Percentiles rank a stretch among this genome's conserved stretches.
Evolutionary conservation across 495 filamentous ascomycete species (phyloP).

Genomic region (Annulohypoxylon stygium): DNA sequence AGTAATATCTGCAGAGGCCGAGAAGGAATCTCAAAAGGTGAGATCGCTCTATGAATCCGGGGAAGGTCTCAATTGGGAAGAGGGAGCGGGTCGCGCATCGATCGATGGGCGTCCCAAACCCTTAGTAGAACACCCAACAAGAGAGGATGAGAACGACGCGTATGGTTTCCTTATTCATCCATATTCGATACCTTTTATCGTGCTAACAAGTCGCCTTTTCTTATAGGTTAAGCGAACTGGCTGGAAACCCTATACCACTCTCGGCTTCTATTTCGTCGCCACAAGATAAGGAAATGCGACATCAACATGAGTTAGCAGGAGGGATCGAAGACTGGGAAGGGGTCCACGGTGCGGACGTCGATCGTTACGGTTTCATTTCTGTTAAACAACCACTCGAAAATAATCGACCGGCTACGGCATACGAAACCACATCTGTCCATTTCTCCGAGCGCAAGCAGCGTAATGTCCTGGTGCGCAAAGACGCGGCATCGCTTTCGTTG

Average conservation of each 20-base stretch:
- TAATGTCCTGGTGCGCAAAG: constrained; percentile 58
- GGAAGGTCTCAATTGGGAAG: constrained; percentile 68
- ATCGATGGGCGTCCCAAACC: constrained; percentile 58
- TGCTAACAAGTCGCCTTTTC: constrained; percentile 46
- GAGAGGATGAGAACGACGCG: constrained; percentile 65
- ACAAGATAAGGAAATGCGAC: constrained; percentile 53
- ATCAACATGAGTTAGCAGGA: constrained; percentile 71
- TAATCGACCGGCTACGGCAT: constrained; percentile 54
- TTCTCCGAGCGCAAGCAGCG: constrained; percentile 55
- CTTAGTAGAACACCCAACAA: constrained; percentile 63
- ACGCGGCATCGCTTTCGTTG: constrained; percentile 54
- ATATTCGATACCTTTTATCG: constrained; percentile 40
- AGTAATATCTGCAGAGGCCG: constrained; percentile 81
- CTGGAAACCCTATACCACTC: constrained; percentile 47
- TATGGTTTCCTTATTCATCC: constrained; percentile 65
- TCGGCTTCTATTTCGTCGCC: constrained; percentile 59
- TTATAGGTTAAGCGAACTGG: constrained; percentile 44
- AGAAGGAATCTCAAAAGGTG: constrained; percentile 88
- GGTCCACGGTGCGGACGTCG: constrained; percentile 85
- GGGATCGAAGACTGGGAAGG: constrained; percentile 97
- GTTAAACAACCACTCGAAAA: constrained; percentile 55
- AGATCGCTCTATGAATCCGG: constrained; percentile 91
- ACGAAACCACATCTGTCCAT: constrained; percentile 49
- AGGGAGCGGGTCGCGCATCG: constrained; percentile 63
- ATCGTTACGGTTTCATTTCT: constrained; percentile 94